phyloP scores from a whole-genome alignment of 495 filamentous ascomycete genomes.

The Evernia prunastri region DNA sequence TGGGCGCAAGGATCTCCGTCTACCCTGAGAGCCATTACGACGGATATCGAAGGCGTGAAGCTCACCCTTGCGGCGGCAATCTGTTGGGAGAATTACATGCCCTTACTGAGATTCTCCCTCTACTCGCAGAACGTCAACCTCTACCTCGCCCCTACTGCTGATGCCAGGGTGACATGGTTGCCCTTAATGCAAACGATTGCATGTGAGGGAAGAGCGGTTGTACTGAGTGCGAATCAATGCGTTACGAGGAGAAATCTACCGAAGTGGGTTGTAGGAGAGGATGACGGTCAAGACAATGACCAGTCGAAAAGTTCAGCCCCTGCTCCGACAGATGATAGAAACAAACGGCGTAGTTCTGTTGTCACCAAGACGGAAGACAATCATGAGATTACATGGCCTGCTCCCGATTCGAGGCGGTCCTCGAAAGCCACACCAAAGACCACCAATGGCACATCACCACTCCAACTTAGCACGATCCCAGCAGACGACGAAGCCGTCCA shows the following conservation, averaged over 20 bases:
- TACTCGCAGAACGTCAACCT: conserved; percentile 91
- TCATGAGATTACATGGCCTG: conserved; percentile 50
- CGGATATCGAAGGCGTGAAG: conserved; percentile 68
- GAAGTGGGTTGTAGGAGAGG: conserved; percentile 40
- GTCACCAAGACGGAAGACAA: conserved; percentile 42
- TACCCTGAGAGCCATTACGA: conserved; percentile 74
- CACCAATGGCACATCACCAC: conserved; percentile 10
- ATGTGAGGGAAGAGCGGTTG: conserved; percentile 74
- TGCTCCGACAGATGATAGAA: conserved; percentile 22
- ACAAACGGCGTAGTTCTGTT: conserved; percentile 22
- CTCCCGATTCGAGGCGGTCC: conserved; percentile 4
- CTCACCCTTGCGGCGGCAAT: conserved; percentile 80
- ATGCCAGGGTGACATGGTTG: conserved; percentile 77
- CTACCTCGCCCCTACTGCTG: conserved; percentile 88
- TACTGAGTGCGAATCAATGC: conserved; percentile 84
- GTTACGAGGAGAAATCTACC: conserved; percentile 53
- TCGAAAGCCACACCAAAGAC: neutral
- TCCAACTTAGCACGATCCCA: conserved; percentile 14
- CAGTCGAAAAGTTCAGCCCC: too few relatives aligned
- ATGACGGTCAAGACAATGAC: too few relatives aligned
- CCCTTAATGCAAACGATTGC: conserved; percentile 75
- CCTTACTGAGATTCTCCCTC: conserved; percentile 67
- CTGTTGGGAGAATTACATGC: conserved; percentile 99
- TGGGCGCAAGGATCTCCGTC: conserved; percentile 85
- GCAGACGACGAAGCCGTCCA: conserved; percentile 11